A percentile compares a stretch with the other conserved stretches of the same genome.
phyloP scores from a whole-genome alignment of 129 eudicot genomes.

The Ambrosia artemisiifolia region DNA sequence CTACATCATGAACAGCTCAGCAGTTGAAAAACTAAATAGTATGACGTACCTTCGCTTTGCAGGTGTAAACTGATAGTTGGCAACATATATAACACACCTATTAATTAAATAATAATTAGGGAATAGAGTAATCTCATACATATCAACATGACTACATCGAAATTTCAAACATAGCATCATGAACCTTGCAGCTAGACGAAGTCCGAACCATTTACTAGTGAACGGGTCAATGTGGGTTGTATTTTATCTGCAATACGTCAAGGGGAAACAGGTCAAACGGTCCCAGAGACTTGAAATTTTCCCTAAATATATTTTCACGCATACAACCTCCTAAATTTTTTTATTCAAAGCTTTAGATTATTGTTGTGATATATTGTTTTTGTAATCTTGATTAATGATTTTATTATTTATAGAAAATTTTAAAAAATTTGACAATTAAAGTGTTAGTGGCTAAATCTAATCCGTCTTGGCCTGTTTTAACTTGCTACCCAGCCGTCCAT shows the following conservation, averaged over 20 bases:
- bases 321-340: not conserved
- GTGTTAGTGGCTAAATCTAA: too few relatives aligned
- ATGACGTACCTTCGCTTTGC: conserved; percentile 12
- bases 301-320: not conserved
- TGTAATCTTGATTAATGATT: too few relatives aligned
- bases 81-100: conserved; percentile 15
- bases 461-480: not conserved
- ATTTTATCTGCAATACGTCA: not conserved
- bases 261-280: not conserved
- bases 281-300: too few relatives aligned
- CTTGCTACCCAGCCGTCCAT: not conserved
- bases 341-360: not conserved
- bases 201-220: not conserved
- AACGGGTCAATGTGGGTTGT: not conserved
- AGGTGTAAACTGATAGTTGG: conserved; percentile 20
- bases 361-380: not conserved
- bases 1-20: conserved; percentile 1
- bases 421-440: not conserved
- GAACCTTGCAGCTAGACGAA: not conserved
- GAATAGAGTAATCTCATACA: conserved; percentile 5
- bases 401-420: not conserved
- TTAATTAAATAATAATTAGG: conserved; percentile 1
- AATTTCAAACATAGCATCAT: conserved; percentile 4
- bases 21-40: not conserved
- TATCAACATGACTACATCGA: not conserved